Conservation (phyloP, 306 rosid genomes). For the Boehmeria nivea region DNA sequence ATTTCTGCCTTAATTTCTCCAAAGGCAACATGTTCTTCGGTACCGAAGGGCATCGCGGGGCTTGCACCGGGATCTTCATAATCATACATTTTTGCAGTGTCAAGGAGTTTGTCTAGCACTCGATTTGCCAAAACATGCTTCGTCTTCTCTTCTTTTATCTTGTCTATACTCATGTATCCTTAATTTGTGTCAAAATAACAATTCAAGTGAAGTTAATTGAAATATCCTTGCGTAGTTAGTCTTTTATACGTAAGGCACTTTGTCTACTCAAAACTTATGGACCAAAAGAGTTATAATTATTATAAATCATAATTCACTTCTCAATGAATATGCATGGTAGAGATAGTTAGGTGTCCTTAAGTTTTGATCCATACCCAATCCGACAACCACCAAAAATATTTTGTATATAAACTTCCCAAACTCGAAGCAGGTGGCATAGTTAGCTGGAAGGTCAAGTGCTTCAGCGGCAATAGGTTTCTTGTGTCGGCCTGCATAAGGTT, state of each 20-base stretch:
- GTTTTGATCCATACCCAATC: constrained; percentile 20
- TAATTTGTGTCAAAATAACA: too few relatives aligned
- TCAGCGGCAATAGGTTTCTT: too few relatives aligned
- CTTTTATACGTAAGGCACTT: too few relatives aligned
- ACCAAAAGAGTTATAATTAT: too few relatives aligned
- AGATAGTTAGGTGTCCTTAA: too few relatives aligned
- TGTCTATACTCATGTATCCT: background rate
- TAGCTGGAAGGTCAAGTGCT: constrained; percentile 13
- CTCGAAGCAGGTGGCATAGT: constrained; percentile 13
- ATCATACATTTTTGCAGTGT: background rate
- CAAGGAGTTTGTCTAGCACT: constrained; percentile 27
- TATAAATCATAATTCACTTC: too few relatives aligned
- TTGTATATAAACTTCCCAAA: constrained; percentile 1
- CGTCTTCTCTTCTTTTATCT: constrained; percentile 18
- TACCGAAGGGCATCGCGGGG: background rate
- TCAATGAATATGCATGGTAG: too few relatives aligned
- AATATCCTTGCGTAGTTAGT: too few relatives aligned
- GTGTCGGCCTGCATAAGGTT: too few relatives aligned
- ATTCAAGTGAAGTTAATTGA: too few relatives aligned
- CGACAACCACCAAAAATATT: constrained; percentile 14
- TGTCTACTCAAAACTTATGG: too few relatives aligned
- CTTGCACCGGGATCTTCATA: background rate
- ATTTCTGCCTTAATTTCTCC: background rate
- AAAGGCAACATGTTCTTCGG: background rate
- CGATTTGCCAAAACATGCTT: constrained; percentile 38